Percentiles rank a stretch among this genome's conserved stretches.
Evolutionary conservation across 148 eudicot species (phyloP).

Genomic region (Selenicereus undatus): DNA sequence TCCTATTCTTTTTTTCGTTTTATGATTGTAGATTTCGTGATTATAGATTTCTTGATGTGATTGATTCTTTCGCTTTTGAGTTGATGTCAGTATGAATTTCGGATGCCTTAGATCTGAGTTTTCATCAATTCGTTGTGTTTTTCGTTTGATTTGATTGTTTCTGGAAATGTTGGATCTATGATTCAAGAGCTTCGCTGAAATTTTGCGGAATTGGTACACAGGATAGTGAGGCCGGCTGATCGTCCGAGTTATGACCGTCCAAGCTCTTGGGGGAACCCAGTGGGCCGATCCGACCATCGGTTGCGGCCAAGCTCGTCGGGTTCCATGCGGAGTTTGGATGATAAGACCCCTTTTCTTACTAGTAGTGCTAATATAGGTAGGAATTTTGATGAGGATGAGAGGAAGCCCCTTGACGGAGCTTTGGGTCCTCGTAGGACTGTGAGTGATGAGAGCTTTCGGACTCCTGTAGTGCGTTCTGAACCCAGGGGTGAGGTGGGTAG

Average conservation of each 20-base stretch:
- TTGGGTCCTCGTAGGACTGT: constrained; percentile 63
- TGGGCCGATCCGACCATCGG: constrained; percentile 64
- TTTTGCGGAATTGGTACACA: constrained; percentile 22
- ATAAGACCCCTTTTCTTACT: constrained; percentile 58
- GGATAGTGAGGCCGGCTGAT: constrained; percentile 64
- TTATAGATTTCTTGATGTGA: neutral
- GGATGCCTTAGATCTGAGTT: constrained; percentile 24
- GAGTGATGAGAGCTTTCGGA: constrained; percentile 53
- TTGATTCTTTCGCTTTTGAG: neutral
- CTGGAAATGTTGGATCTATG: constrained; percentile 16
- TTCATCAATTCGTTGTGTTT: neutral
- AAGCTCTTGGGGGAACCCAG: constrained; percentile 57
- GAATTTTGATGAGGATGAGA: constrained; percentile 90
- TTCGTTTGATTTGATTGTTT: neutral
- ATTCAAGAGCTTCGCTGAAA: neutral
- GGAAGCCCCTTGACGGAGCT: constrained; percentile 77
- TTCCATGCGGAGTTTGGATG: constrained; percentile 55
- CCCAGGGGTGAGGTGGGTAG: constrained; percentile 38
- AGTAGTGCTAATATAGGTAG: constrained; percentile 59
- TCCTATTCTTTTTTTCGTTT: neutral
- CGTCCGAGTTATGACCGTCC: constrained; percentile 59
- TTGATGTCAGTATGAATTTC: neutral
- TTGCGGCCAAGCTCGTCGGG: constrained; percentile 80
- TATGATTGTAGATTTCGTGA: neutral
- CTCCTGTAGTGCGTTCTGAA: constrained; percentile 37